These are phyloP conservation scores for Gaertneriomyces semiglobifer DNA, from an alignment of 192 early-diverging fungal genomes.

Conservation along the genomic window DNA sequence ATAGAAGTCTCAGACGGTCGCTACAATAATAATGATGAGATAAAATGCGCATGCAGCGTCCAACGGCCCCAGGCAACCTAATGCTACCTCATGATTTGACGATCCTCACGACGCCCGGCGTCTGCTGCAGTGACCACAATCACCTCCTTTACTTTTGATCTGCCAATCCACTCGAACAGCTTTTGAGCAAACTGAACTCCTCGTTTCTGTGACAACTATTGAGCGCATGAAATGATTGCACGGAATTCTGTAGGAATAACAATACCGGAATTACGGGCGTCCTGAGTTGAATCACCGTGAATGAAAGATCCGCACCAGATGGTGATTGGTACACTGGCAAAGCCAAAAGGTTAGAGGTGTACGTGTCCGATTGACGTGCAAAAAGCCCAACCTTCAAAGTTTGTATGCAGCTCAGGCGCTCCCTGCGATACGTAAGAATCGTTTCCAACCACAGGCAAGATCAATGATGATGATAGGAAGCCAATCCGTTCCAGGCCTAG, in stretches of 20 bases:
- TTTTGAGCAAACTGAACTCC: conserved; percentile 13
- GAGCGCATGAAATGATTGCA: neutral
- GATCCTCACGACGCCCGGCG: conserved; percentile 14
- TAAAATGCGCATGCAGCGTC: no score
- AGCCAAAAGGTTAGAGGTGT: neutral
- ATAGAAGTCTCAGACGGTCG: neutral
- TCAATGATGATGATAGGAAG: conserved; percentile 5
- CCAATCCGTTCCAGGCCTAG: conserved; percentile 9
- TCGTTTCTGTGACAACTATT: neutral
- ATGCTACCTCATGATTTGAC: conserved; percentile 13
- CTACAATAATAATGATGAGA: neutral
- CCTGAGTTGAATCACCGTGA: conserved; percentile 15
- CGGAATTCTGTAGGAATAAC: neutral
- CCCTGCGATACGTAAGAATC: neutral
- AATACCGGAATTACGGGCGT: conserved; percentile 11
- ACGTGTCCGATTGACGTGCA: neutral
- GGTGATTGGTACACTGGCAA: conserved; percentile 12
- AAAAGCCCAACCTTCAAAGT: conserved; percentile 18
- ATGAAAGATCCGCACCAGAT: neutral
- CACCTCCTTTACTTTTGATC: neutral
- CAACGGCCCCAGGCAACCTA: neutral
- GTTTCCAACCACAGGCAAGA: conserved; percentile 20
- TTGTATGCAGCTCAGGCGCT: conserved; percentile 8
- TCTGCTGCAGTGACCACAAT: conserved; percentile 18
- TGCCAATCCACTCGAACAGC: conserved; percentile 7